Conservation (phyloP, 2,329 filamentous ascomycete species). For the Aurifilum marmelostoma region DNA sequence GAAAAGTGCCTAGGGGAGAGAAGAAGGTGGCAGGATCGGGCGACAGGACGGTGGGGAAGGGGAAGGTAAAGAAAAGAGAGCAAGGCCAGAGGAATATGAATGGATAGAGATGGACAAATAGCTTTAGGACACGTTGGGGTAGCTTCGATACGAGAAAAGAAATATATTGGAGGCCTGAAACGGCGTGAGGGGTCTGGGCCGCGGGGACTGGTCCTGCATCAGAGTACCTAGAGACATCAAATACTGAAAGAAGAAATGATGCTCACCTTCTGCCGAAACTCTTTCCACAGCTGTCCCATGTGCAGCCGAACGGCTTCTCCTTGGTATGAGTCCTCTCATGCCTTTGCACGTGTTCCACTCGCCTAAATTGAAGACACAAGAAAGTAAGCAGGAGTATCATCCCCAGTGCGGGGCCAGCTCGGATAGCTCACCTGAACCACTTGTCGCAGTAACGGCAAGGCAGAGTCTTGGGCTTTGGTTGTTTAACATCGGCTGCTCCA, state of each 20-base stretch:
- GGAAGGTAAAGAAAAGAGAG: not conserved
- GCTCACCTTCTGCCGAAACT: conserved; percentile 65
- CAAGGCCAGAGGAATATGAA: conserved; percentile 22
- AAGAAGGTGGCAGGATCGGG: conserved; percentile 26
- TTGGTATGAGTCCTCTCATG: conserved; percentile 68
- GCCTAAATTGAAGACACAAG: conserved; percentile 48
- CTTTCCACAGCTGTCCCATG: conserved; percentile 63
- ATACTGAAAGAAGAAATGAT: conserved; percentile 27
- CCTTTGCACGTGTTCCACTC: conserved; percentile 66
- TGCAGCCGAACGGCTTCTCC: conserved; percentile 65
- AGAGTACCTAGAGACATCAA: not conserved
- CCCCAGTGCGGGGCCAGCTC: conserved; percentile 32
- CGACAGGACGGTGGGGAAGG: not conserved
- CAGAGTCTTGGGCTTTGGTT: conserved; percentile 64
- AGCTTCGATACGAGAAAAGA: conserved; percentile 15
- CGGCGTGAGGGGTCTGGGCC: not conserved
- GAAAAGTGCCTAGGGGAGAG: conserved; percentile 15
- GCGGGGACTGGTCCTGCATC: conserved; percentile 4
- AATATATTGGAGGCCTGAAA: conserved; percentile 1
- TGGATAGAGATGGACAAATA: not conserved
- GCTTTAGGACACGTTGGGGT: conserved; percentile 11
- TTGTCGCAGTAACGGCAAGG: conserved; percentile 68
- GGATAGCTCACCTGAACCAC: conserved; percentile 58
- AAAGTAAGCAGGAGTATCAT: conserved; percentile 46
- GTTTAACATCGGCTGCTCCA: conserved; percentile 55